Conservation (phyloP, 495 filamentous ascomycete species). For the Trichoderma parareesei region DNA sequence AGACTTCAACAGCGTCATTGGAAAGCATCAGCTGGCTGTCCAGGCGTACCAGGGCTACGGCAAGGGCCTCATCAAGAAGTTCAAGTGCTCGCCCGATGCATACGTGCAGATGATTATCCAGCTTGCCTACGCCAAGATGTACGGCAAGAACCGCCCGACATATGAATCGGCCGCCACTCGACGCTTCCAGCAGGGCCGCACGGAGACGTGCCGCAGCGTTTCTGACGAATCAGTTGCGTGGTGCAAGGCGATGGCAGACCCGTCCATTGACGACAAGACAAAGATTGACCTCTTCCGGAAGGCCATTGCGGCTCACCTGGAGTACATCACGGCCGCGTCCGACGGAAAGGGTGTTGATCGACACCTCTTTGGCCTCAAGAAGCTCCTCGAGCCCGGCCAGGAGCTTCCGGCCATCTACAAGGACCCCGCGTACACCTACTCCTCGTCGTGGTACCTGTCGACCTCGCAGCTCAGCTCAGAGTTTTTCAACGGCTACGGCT, state of each 20-base stretch:
- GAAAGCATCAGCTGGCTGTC: conserved; percentile 81
- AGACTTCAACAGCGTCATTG: conserved; percentile 74
- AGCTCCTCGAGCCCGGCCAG: conserved; percentile 74
- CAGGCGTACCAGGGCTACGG: conserved; percentile 96
- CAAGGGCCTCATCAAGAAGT: conserved; percentile 98
- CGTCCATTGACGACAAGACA: conserved; percentile 49
- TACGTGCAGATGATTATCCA: conserved; percentile 99
- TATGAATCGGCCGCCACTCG: conserved; percentile 96
- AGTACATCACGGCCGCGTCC: conserved; percentile 81
- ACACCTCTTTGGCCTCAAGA: conserved; percentile 95
- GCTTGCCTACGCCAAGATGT: conserved; percentile 98
- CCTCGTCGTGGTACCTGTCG: conserved; percentile 79
- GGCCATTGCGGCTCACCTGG: conserved; percentile 72
- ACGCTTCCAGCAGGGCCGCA: conserved; percentile 91
- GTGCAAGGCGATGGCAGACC: conserved; percentile 76
- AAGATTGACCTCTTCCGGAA: conserved; percentile 68
- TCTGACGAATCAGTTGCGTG: conserved; percentile 89
- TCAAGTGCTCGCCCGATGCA: conserved; percentile 95
- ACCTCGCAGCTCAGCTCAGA: conserved; percentile 87
- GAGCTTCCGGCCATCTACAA: conserved; percentile 72
- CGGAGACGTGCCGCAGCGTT: conserved; percentile 89
- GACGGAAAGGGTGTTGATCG: conserved; percentile 93
- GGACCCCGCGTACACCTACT: conserved; percentile 82
- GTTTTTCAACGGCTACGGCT: conserved; percentile 98
- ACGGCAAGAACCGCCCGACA: conserved; percentile 93